Base-by-base conservation (phyloP, 169 alveolate species). In the Fabrea salina region DNA sequence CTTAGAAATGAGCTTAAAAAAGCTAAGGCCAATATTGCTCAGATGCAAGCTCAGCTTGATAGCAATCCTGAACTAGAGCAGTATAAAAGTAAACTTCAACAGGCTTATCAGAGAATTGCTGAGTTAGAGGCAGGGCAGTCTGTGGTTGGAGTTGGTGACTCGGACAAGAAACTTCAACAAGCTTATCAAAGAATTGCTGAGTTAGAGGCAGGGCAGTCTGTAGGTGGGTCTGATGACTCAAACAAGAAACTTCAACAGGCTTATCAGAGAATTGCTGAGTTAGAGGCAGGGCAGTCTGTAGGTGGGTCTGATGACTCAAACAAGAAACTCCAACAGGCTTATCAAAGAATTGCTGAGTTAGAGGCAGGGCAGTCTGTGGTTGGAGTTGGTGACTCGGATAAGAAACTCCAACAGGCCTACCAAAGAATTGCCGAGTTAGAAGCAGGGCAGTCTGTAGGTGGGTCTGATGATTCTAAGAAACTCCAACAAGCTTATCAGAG, bases 1-100 rank as follows among this genome's bases (percentile, higher is more conserved):
- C 49, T 64, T 3, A 64, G 35, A 64, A 37, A n/a, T n/a, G 16
- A 19, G 75, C 49, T 37, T 35, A 64, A 64, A 30, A 64, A 64
- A 33, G 66, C 66, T 22, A 54, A 54, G 13, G 33, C 33, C 8
- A 54, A 7, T n/a, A 54, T 54, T 22, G 22, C 8, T 8, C 33
- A 54, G 6, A n/a, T 54, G 66, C 13, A 8, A 8, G 39, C 6
- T 8, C 33, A 11, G 6, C 33, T 54, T 11, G 22, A 8, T 11
- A 19, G 6, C 25, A 11, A 6, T 22, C 66, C 66, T 54, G 66
- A 7, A n/a, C n/a, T n/a, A n/a, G n/a, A n/a, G n/a, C n/a, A n/a
- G 13, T 8, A 7, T 22, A 54, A 33, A 8, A 6, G 33, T 6
- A 54, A 54, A 11, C 30, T 33, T 54, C 39, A 54, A 8, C 13